A percentile compares a stretch with the other conserved stretches of the same genome.
Evolutionary conservation across 2,329 filamentous ascomycete species (phyloP).

Genomic region (Hypoxylon sp.): DNA sequence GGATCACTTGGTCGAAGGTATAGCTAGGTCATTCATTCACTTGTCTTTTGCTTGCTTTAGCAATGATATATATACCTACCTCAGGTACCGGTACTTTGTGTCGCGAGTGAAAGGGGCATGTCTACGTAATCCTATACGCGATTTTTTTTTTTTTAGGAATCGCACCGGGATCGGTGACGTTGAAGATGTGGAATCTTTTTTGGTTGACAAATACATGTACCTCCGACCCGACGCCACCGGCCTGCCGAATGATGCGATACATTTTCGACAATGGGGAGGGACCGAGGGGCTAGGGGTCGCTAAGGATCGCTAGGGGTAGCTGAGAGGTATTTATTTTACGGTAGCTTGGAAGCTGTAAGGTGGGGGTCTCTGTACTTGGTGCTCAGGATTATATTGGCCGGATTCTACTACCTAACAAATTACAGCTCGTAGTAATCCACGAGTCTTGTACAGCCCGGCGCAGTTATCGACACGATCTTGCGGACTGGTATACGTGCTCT

Average conservation of each 20-base stretch:
- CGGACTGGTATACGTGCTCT: too few relatives aligned
- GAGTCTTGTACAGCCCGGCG: too few relatives aligned
- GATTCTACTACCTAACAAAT: too few relatives aligned
- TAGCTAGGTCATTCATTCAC: neutral
- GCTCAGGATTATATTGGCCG: too few relatives aligned
- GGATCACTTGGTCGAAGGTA: neutral
- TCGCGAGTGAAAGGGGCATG: too few relatives aligned
- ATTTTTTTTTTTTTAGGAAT: neutral
- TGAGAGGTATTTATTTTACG: too few relatives aligned
- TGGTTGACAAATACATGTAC: conserved; percentile 31
- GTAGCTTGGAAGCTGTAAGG: neutral
- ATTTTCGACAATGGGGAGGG: conserved; percentile 1
- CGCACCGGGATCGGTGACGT: conserved; percentile 22
- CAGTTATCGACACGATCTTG: too few relatives aligned
- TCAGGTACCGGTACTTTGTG: too few relatives aligned
- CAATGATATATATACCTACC: neutral
- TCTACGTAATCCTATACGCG: neutral
- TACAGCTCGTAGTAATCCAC: too few relatives aligned
- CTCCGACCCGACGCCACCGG: conserved; percentile 20
- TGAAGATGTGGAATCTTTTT: neutral
- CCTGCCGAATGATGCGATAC: conserved; percentile 26
- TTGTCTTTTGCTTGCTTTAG: neutral
- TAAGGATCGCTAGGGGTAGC: neutral
- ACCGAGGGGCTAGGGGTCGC: neutral
- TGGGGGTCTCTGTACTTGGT: too few relatives aligned